Conservation (phyloP, 257 asterid species). For the Scutellaria minor region DNA sequence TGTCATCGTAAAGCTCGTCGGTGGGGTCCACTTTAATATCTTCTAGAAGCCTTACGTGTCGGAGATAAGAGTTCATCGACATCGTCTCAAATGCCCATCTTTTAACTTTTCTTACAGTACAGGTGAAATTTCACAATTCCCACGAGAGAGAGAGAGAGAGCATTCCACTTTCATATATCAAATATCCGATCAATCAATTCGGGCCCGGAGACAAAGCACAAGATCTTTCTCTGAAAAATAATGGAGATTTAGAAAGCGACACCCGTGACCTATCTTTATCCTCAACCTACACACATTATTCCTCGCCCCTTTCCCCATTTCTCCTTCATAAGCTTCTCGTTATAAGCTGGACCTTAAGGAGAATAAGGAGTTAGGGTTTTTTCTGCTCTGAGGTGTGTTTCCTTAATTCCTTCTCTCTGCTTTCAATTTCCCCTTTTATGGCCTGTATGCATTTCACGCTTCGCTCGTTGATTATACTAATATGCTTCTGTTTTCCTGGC, state of each 20-base stretch:
- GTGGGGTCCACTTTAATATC: conserved; percentile 26
- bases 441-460: not conserved
- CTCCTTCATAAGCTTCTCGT: not conserved
- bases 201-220: conserved; percentile 38
- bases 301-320: conserved; percentile 18
- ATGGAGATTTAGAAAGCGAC: conserved; percentile 22
- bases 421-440: not conserved
- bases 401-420: not conserved
- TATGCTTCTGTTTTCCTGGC: not conserved
- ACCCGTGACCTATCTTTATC: conserved; percentile 12
- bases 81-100: not conserved
- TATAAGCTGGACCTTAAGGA: not conserved
- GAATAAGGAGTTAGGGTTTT: conserved; percentile 25
- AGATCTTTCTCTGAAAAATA: conserved; percentile 34
- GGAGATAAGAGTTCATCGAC: conserved; percentile 14
- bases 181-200: conserved; percentile 28
- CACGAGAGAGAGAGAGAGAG: conserved; percentile 4
- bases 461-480: not conserved
- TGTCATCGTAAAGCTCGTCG: conserved; percentile 39
- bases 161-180: not conserved
- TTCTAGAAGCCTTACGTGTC: conserved; percentile 36
- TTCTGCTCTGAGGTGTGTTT: conserved; percentile 38
- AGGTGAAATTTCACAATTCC: conserved; percentile 9
- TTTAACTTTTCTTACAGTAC: not conserved
- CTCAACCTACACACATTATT: not conserved